These are phyloP conservation scores for Diaporthe citriasiana DNA, from an alignment of 2,329 filamentous ascomycete species.

Conservation along the genomic window DNA sequence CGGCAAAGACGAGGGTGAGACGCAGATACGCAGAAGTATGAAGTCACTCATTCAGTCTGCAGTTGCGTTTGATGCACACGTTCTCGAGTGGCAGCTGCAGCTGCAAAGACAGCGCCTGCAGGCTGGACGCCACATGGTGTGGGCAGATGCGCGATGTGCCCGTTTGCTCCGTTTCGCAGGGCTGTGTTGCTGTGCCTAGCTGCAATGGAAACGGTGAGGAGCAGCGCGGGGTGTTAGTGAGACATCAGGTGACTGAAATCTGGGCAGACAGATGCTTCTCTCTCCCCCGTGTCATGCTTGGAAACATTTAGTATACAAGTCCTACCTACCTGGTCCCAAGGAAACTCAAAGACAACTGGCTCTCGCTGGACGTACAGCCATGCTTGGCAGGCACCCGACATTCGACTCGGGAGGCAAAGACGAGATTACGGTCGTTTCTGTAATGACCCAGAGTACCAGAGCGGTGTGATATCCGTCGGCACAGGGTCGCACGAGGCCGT, in stretches of 20 bases:
- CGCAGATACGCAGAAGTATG: neutral
- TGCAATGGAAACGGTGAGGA: neutral
- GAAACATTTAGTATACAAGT: conserved; percentile 17
- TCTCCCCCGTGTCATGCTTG: neutral
- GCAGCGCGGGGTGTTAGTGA: neutral
- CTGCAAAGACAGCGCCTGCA: neutral
- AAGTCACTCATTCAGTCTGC: neutral
- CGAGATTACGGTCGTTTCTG: neutral
- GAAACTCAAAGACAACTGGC: neutral
- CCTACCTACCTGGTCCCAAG: neutral
- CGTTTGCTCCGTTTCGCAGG: conserved; percentile 10
- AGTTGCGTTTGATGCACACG: neutral
- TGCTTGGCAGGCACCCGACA: conserved; percentile 10
- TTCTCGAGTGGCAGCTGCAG: neutral
- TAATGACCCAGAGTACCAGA: neutral
- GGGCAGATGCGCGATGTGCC: neutral
- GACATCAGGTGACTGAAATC: conserved; percentile 4
- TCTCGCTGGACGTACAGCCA: neutral
- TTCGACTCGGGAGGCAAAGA: conserved; percentile 2
- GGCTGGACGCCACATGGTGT: neutral
- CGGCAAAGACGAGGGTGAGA: conserved; percentile 3
- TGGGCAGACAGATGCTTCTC: neutral
- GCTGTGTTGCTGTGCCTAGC: neutral
- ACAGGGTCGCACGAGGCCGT: conserved; percentile 1
- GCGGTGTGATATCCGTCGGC: neutral